Evolutionary conservation across 2,329 filamentous ascomycete genomes (phyloP).

Genomic region (Stagonosporopsis tanaceti): DNA sequence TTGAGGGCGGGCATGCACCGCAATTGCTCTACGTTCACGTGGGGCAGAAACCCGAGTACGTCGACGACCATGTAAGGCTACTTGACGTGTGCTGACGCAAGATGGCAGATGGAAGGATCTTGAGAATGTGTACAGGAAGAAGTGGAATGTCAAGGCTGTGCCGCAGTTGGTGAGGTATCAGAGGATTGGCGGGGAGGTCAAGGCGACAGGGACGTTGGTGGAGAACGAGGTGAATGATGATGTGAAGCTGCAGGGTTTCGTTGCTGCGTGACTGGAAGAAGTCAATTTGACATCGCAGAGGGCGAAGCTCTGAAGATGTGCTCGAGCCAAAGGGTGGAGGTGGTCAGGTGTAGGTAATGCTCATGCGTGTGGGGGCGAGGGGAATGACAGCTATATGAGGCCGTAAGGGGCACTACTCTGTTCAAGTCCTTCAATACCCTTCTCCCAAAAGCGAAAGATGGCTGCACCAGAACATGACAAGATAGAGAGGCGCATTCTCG

Average conservation of each 20-base stretch:
- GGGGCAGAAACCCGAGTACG: constrained; percentile 22
- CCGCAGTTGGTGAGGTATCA: constrained; percentile 12
- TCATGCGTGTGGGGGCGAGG: background rate
- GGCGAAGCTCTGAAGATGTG: background rate
- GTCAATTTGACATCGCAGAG: background rate
- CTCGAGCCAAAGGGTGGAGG: background rate
- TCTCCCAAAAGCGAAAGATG: background rate
- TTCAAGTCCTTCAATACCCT: background rate
- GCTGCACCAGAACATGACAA: background rate
- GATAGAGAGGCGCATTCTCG: background rate
- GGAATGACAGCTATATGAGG: background rate
- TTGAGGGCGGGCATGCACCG: constrained; percentile 3
- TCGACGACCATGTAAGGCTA: background rate
- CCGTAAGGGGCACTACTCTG: background rate
- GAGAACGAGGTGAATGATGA: constrained; percentile 12
- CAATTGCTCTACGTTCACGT: constrained; percentile 15
- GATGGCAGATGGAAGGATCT: constrained; percentile 12
- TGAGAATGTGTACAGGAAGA: constrained; percentile 12
- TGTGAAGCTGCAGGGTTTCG: background rate
- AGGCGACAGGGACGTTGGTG: constrained; percentile 9
- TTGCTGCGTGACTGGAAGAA: background rate
- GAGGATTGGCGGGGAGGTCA: constrained; percentile 3
- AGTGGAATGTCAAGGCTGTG: constrained; percentile 12
- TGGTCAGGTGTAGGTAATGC: background rate
- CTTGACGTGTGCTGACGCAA: background rate